Evolutionary conservation across 2,329 filamentous ascomycete genomes (phyloP).

Genomic region (Fusarium graminum): DNA sequence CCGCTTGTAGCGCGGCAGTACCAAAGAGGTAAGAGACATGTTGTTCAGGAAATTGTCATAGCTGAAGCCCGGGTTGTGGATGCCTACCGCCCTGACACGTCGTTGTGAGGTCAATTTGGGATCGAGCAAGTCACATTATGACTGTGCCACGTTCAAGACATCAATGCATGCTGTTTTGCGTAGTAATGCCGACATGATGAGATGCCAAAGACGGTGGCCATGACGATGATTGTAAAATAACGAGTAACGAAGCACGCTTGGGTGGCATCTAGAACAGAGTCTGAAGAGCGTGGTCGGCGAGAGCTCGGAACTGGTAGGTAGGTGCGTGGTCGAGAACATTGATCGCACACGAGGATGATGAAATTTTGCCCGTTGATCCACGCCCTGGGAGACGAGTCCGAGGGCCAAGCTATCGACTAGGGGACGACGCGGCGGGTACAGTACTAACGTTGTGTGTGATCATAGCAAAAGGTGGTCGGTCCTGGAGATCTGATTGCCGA

Average conservation of each 20-base stretch:
- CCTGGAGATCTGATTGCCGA: conserved; percentile 36
- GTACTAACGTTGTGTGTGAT: conserved; percentile 17
- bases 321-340: conserved; percentile 20
- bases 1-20: conserved; percentile 42
- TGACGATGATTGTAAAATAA: conserved; percentile 10
- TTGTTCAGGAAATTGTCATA: conserved; percentile 16
- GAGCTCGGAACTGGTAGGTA: conserved; percentile 17
- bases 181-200: background rate
- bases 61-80: conserved; percentile 14
- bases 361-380: conserved; percentile 28
- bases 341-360: conserved; percentile 12
- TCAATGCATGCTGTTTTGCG: conserved; percentile 6
- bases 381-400: conserved; percentile 33
- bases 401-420: conserved; percentile 5
- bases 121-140: conserved; percentile 13
- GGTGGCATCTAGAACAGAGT: background rate
- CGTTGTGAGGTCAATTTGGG: conserved; percentile 21
- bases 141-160: conserved; percentile 6
- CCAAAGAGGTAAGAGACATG: conserved; percentile 30
- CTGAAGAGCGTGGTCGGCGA: background rate
- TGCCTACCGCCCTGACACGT: conserved; percentile 48
- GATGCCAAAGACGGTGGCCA: background rate
- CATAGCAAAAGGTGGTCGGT: background rate
- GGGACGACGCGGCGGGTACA: conserved; percentile 23
- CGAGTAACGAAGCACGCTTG: conserved; percentile 21